Percentiles rank a stretch among this genome's conserved stretches.
phyloP scores from a whole-genome alignment of 73 alveolate species.

The Diophrys sp. region DNA sequence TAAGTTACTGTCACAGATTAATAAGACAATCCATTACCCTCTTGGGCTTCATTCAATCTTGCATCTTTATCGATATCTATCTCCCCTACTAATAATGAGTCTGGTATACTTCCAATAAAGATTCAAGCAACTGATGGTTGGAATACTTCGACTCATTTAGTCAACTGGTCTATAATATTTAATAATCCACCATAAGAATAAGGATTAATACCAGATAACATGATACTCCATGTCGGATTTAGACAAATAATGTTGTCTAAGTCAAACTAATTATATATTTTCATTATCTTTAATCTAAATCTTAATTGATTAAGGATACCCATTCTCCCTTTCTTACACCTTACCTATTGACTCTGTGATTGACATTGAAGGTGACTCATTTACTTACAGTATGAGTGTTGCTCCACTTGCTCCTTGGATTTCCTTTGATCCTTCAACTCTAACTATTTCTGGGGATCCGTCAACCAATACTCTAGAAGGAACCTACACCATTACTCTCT shows the following conservation, averaged over 20 bases:
- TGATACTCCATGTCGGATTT: not conserved
- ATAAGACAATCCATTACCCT: not conserved
- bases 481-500: too few species aligned
- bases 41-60: not conserved
- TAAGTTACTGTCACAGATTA: not conserved
- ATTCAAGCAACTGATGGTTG: not conserved
- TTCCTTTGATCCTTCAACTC: too few species aligned
- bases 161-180: too few species aligned
- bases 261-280: too few species aligned
- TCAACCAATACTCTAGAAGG: too few species aligned
- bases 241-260: too few species aligned
- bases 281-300: too few species aligned
- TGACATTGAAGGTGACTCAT: slow-evolving; percentile 17
- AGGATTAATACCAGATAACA: not conserved
- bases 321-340: not conserved
- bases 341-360: slow-evolving; percentile 4
- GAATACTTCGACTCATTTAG: not conserved
- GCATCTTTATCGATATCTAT: not conserved
- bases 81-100: not conserved
- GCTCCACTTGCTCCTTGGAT: too few species aligned
- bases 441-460: too few species aligned
- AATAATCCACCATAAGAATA: not conserved
- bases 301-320: too few species aligned
- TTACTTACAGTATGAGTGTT: not conserved
- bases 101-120: not conserved